Evolutionary conservation across 208 protist species (phyloP), one percentile per base, ranked within the genome.

Genomic region (Polymyxa betae): DNA sequence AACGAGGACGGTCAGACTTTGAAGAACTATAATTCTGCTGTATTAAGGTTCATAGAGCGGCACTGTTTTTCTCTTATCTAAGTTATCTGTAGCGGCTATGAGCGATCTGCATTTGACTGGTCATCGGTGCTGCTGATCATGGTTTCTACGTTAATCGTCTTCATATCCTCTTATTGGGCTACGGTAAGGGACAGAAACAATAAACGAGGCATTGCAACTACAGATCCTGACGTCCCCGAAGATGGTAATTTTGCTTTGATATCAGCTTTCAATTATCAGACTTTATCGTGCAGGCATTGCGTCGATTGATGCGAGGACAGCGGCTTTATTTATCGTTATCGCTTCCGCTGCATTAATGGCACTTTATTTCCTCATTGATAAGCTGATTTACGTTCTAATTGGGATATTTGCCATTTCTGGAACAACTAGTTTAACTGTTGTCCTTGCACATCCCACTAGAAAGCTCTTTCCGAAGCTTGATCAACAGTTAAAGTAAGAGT

Each of bases 341-440:
- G 88, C 88, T 5, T 89, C 88, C 64, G 44, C 88, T n/a, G 88
- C n/a, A 5, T 66, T 89, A 16, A 49, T 89, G 24, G 29, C 88
- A 32, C n/a, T 89, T 10, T 89, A 88, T 49, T 89, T 88, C 88
- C 88, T 68, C 16, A 89, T 89, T n/a, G 88, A 89, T 49, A 32
- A 89, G 24, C 88, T 89, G 12, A 89, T 89, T 49, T 89, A 89
- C 88, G 88, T 89, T 66, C 16, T 66, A 16, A 32, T 66, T 66
- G 16, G 16, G 20, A 29, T 29, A 16, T 66, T 66, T 66, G 54
- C 54, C 16, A 29, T 66, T 32, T 66, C 54, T 16, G 54, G 54
- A 29, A 66, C 54, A 29, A 32, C 54, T 16, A 32, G 20, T 29
- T 29, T 66, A 16, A 29, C 29, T 16, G 29, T 66, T 66, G 20